Conservation (phyloP, 2,329 filamentous ascomycete genomes). For the Aspergillus piperis region DNA sequence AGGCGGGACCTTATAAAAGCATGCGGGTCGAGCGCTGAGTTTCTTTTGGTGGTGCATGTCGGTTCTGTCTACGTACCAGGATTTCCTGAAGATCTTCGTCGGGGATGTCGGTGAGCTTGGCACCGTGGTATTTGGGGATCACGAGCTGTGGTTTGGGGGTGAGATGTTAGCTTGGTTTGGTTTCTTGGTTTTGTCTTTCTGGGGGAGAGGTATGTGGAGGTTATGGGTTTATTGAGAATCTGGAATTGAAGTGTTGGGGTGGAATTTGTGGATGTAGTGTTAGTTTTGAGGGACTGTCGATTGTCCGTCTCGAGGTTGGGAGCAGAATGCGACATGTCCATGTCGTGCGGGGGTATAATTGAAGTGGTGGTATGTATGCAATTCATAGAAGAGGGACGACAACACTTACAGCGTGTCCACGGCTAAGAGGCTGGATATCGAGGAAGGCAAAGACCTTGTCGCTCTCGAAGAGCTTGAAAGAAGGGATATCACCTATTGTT, state of each 20-base stretch:
- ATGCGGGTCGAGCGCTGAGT: no score
- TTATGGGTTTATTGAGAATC: background rate
- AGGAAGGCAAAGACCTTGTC: constrained; percentile 94
- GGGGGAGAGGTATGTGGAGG: background rate
- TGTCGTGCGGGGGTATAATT: constrained; percentile 22
- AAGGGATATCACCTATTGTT: constrained; percentile 82
- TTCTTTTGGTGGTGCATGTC: no score
- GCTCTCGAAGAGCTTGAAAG: constrained; percentile 92
- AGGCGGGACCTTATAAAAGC: no score
- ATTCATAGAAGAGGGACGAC: background rate
- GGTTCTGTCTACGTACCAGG: constrained; percentile 56
- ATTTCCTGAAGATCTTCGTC: constrained; percentile 84
- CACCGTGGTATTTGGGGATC: constrained; percentile 92
- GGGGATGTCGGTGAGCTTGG: constrained; percentile 87
- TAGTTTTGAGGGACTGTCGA: background rate
- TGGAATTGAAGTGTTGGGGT: background rate
- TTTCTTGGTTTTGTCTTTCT: no score
- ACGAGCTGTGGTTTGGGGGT: constrained; percentile 66
- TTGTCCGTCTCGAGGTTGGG: background rate
- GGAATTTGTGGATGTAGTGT: background rate
- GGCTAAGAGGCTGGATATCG: constrained; percentile 87
- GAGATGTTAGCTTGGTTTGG: constrained; percentile 13
- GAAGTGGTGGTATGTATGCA: background rate
- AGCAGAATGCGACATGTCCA: no score
- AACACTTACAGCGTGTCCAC: constrained; percentile 77